Base-by-base conservation (phyloP, 768 basidiomycete species). In the Holtermannia corniformis region DNA sequence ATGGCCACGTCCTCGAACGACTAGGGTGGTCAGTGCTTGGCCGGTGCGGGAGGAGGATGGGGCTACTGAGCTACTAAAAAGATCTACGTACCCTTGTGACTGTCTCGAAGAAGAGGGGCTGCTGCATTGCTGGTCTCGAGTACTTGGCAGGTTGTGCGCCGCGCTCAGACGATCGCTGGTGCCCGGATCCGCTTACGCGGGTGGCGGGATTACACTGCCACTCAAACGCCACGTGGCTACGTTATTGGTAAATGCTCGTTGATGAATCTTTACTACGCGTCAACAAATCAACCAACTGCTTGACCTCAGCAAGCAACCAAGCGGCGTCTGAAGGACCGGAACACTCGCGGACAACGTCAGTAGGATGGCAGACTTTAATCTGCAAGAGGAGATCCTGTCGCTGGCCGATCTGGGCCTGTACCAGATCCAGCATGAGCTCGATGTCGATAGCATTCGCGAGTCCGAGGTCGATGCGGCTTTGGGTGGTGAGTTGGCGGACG, bases 1-100 rank as follows among this genome's bases (percentile, higher is more conserved):
- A 88, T 78, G 25, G 84, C 80, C 40, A 97, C 93, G 72, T 92
- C 85, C 61, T 83, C 82, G 71, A 90, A 99, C n/a, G 88, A 92
- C 93, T 97, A 59, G 1, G 32, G 16, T 0, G n/a, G 44, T 41
- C n/a, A 41, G 37, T n/a, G n/a, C n/a, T n/a, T n/a, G n/a, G n/a
- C n/a, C n/a, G n/a, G n/a, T n/a, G 46, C n/a, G 46, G 13, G 12
- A 47, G 26, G n/a, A 47, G 46, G 5, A 5, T 5, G 22, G 16
- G 44, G 11, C 13, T 22, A 45, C 12, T 28, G 47, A 41, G 32
- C 32, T 37, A 16, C 16, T 37, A 7, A 7, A 7, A 16, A 37
- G 7, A 37, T 37, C 16, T 16, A 37, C 62, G 52, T 37, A 65
- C 67, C 58, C 65, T 68, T 19, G 67, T 65, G 55, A 68, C 65